These are phyloP conservation scores for Thermomucor indicae-seudaticae DNA, from an alignment of 371 early-diverging fungal species.

Conservation along the genomic window DNA sequence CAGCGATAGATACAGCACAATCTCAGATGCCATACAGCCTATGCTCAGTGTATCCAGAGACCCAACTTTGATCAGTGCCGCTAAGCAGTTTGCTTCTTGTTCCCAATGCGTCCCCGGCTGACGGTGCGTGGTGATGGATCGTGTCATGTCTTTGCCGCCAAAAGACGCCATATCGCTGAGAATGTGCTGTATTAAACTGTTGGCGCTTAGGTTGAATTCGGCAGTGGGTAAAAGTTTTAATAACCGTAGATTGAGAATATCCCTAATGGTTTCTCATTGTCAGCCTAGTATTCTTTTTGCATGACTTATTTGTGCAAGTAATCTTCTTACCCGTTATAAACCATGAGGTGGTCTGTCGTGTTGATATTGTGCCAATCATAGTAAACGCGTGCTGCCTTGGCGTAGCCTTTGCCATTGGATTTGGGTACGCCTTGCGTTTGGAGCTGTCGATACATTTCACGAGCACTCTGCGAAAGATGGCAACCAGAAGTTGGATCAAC, in stretches of 20 bases:
- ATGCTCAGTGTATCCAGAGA: constrained; percentile 67
- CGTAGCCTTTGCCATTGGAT: constrained; percentile 11
- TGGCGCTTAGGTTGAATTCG: constrained; percentile 13
- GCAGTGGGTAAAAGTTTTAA: constrained; percentile 23
- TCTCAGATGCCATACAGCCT: constrained; percentile 70
- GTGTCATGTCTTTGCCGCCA: constrained; percentile 38
- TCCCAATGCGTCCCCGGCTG: constrained; percentile 18
- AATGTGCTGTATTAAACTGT: constrained; percentile 27
- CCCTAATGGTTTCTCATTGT: constrained; percentile 17
- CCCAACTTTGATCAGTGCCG: constrained; percentile 70
- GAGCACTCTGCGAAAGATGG: constrained; percentile 48
- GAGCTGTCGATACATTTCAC: constrained; percentile 26
- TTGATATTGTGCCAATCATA: constrained; percentile 69
- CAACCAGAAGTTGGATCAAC: constrained; percentile 45
- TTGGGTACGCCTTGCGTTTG: constrained; percentile 27
- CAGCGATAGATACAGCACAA: constrained; percentile 50
- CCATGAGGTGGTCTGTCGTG: constrained; percentile 36
- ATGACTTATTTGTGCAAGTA: neutral
- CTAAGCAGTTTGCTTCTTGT: constrained; percentile 55
- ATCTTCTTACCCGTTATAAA: constrained; percentile 69
- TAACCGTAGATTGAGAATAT: constrained; percentile 35
- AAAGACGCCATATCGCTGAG: constrained; percentile 12
- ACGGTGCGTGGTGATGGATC: constrained; percentile 22
- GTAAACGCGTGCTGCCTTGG: constrained; percentile 54
- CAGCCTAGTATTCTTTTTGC: neutral